Base-by-base conservation (phyloP, 2,329 filamentous ascomycete genomes). In the Apiospora koreana region DNA sequence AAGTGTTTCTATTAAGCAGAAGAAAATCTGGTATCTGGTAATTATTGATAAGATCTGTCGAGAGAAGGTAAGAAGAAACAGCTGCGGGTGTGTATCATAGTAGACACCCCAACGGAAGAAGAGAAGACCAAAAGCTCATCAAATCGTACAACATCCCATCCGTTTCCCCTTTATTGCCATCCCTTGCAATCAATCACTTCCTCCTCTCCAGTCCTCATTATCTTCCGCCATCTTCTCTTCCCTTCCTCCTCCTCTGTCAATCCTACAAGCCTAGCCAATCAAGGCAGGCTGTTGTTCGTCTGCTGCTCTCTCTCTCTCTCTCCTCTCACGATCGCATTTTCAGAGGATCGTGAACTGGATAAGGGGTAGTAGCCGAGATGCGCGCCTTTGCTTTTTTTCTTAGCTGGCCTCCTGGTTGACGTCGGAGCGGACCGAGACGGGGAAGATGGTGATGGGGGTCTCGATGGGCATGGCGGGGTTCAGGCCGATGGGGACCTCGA, bases 401-500 rank as follows among this genome's bases (percentile, higher is more conserved):
- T 31, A 43, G 35, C 23, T n/a, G 18, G 54, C 31, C 9, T n/a
- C 31, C 7, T 18, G 31, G 54, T 62, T 62, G 31, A 62, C 31
- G 21, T 62, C 54, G 8, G 54, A 62, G 54, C 54, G 54, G 18
- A n/a, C 28, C 18, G 31, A 31, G 31, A 62, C 54, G 54, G 54
- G 54, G 54, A 14, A 62, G 28, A 38, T 31, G 31, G 21, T 38
- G 31, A 62, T 62, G 28, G 54, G 54, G 28, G 54, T 62, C 28
- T 38, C 35, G 67, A 69, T 69, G 41, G 67, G 67, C 14, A 31
- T 31, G 23, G 46, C 23, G 18, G 67, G 67, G 16, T 45, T 8
- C n/a, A 50, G 50, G 41, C 46, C 46, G 67, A 69, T 65, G 67
- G 67, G 67, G 38, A 69, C 67, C 43, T 69, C 72, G 70, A 83